Percentiles rank a stretch among this genome's conserved stretches.
These are phyloP conservation scores for Backusella luteola DNA, from an alignment of 192 early-diverging fungal genomes.

Conservation along the genomic window DNA sequence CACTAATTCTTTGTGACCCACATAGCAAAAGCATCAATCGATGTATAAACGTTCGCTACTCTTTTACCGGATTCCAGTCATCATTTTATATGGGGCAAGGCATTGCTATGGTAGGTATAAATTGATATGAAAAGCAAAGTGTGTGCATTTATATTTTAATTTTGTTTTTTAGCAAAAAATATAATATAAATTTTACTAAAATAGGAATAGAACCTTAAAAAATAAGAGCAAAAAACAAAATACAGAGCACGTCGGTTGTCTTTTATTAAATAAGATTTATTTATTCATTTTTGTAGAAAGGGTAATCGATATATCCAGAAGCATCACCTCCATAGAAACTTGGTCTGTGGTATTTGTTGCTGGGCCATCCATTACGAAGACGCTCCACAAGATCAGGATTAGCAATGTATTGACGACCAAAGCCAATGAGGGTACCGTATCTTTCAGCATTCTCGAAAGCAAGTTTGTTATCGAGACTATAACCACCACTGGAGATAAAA, in stretches of 20 bases:
- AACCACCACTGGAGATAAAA: constrained; percentile 23
- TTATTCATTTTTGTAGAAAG: not conserved
- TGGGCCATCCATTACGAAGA: constrained; percentile 16
- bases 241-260: not conserved
- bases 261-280: not conserved
- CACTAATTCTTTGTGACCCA: not conserved
- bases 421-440: constrained; percentile 20
- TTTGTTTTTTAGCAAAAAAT: not conserved
- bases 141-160: not conserved
- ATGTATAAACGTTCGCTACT: not conserved
- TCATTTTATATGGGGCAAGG: not conserved
- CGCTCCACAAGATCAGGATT: constrained; percentile 37
- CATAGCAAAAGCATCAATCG: not conserved
- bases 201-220: not conserved
- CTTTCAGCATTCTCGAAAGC: constrained; percentile 17
- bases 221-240: not conserved
- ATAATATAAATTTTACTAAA: not conserved
- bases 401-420: constrained; percentile 35
- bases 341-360: constrained; percentile 29
- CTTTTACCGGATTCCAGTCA: not conserved
- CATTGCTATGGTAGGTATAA: not conserved
- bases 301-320: constrained; percentile 37
- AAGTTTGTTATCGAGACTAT: constrained; percentile 10
- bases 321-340: constrained; percentile 21
- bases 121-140: not conserved